These are phyloP conservation scores for Asparagopsis taxiformis DNA, from an alignment of 31 red algal genomes.

Conservation along the genomic window DNA sequence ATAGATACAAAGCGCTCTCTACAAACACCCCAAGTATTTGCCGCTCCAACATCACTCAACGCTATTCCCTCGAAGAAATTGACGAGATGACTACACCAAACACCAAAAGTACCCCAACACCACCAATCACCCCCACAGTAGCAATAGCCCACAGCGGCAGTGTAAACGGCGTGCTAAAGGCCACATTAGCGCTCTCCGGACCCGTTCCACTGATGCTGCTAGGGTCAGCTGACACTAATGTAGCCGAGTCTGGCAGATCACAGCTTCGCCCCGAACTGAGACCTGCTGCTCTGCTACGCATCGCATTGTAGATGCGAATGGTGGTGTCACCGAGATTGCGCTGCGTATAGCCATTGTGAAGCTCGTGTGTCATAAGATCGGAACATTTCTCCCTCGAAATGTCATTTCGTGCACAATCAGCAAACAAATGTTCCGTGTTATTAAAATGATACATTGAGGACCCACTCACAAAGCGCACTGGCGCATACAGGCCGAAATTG, in stretches of 20 bases:
- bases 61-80: background rate
- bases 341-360: constrained; percentile 32
- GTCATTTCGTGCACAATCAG: constrained; percentile 40
- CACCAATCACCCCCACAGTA: background rate
- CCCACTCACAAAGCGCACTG: constrained; percentile 17
- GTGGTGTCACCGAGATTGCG: constrained; percentile 46
- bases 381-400: constrained; percentile 27
- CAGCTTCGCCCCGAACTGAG: constrained; percentile 2
- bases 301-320: constrained; percentile 20
- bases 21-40: background rate
- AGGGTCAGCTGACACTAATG: constrained; percentile 1
- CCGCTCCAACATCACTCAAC: background rate
- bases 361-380: constrained; percentile 49
- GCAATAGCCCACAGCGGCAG: constrained; percentile 11
- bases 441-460: constrained; percentile 62
- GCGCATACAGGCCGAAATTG: constrained; percentile 45
- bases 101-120: constrained; percentile 1
- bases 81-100: constrained; percentile 2
- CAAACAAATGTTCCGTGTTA: background rate
- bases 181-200: background rate
- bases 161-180: background rate
- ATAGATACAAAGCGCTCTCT: background rate
- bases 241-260: constrained; percentile 35
- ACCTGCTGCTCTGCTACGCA: constrained; percentile 9
- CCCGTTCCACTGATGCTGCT: background rate